phyloP scores from a whole-genome alignment of 768 basidiomycete species.

The Mycena capillaripes region DNA sequence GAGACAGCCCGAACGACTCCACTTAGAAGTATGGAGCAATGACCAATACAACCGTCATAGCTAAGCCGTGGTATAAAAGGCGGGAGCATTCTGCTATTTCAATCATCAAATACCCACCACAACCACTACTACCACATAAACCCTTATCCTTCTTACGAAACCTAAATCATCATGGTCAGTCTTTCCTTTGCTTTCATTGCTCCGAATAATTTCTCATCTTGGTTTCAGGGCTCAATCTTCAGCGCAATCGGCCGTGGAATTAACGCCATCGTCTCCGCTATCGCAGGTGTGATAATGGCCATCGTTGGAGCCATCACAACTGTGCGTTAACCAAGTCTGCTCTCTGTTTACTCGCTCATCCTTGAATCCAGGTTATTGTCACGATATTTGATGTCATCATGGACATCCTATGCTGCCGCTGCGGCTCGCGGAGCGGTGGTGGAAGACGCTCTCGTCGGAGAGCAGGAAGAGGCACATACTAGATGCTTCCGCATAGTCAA shows the following conservation, averaged over 20 bases:
- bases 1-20: too few species aligned
- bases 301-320: slow-evolving; percentile 71
- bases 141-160: neutral
- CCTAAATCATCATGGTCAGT: slow-evolving; percentile 20
- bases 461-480: neutral
- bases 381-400: slow-evolving; percentile 74
- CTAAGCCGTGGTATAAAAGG: neutral
- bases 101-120: neutral
- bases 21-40: neutral
- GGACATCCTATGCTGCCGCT: slow-evolving; percentile 68
- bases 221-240: slow-evolving; percentile 42
- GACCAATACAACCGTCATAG: neutral
- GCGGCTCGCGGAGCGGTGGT: slow-evolving; percentile 48
- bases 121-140: neutral
- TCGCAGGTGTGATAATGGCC: slow-evolving; percentile 70
- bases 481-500: neutral
- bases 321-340: slow-evolving; percentile 52
- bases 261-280: slow-evolving; percentile 70
- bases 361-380: slow-evolving; percentile 64
- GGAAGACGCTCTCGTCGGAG: neutral
- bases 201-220: neutral
- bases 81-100: neutral
- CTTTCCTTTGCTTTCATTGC: neutral
- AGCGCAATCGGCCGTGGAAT: slow-evolving; percentile 76
- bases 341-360: neutral